A percentile compares a stretch with the other conserved stretches of the same genome.
Conservation (phyloP, 1,139 yeast genomes). For the Protomyces gravidus region DNA sequence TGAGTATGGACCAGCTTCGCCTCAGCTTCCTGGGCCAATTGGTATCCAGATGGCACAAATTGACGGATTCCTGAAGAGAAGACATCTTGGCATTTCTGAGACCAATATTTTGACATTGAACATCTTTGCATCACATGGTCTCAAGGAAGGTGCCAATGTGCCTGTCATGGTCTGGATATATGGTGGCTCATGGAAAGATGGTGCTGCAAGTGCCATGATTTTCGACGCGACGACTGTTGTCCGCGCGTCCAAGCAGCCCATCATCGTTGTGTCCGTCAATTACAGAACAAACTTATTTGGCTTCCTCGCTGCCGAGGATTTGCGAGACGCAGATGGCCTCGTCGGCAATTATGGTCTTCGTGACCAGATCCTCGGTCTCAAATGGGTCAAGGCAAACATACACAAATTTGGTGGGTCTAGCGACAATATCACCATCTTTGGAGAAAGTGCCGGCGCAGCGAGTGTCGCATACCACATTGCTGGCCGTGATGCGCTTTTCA, state of each 20-base stretch:
- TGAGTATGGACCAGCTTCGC: conserved; percentile 19
- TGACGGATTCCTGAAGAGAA: conserved; percentile 2
- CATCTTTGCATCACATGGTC: conserved; percentile 16
- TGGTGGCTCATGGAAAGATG: conserved; percentile 43
- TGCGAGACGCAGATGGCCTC: conserved; percentile 28
- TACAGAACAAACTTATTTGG: conserved; percentile 44
- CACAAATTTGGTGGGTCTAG: conserved; percentile 43
- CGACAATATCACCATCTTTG: conserved; percentile 41
- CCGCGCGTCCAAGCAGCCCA: conserved; percentile 35
- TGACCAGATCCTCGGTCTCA: conserved; percentile 41
- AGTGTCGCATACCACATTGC: conserved; percentile 21
- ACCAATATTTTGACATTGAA: conserved; percentile 13
- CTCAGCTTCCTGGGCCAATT: conserved; percentile 9
- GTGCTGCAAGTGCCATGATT: conserved; percentile 40
- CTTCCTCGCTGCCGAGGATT: conserved; percentile 37
- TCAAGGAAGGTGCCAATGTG: conserved; percentile 17
- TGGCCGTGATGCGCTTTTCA: conserved; percentile 18
- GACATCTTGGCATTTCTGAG: conserved; percentile 18
- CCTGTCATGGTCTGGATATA: conserved; percentile 44
- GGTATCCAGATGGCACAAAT: neutral
- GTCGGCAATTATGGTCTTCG: conserved; percentile 41
- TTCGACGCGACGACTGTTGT: conserved; percentile 41
- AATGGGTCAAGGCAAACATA: conserved; percentile 43
- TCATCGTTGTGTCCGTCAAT: conserved; percentile 43
- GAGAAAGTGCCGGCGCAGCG: conserved; percentile 44